phyloP scores from a whole-genome alignment of 2,329 filamentous ascomycete species.

The Beauveria medogensis region DNA sequence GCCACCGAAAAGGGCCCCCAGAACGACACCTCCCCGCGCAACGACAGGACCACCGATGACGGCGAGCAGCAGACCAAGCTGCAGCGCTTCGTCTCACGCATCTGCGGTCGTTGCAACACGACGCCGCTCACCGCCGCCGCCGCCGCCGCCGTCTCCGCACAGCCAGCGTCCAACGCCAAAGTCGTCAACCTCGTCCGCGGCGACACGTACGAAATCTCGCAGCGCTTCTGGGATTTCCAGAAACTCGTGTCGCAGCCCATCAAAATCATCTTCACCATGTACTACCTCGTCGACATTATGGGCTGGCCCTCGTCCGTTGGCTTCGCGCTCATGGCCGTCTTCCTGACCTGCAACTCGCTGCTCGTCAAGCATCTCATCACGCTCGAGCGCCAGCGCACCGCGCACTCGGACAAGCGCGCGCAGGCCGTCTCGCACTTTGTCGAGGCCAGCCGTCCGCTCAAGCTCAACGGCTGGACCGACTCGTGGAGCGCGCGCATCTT shows the following conservation, averaged over 20 bases:
- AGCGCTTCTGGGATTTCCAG: slow-evolving; percentile 82
- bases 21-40: slow-evolving; percentile 7
- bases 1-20: slow-evolving; percentile 26
- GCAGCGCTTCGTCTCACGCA: slow-evolving; percentile 14
- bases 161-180: slow-evolving; percentile 75
- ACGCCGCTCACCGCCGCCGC: background rate
- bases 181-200: slow-evolving; percentile 80
- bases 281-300: slow-evolving; percentile 62
- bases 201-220: slow-evolving; percentile 75
- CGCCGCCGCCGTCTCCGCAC: slow-evolving; percentile 27
- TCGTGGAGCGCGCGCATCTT: slow-evolving; percentile 30
- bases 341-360: slow-evolving; percentile 60
- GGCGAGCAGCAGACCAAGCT: background rate
- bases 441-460: slow-evolving; percentile 66
- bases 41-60: background rate
- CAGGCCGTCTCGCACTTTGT: slow-evolving; percentile 81
- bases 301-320: slow-evolving; percentile 73
- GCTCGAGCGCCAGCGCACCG: slow-evolving; percentile 63
- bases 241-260: slow-evolving; percentile 68
- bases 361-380: slow-evolving; percentile 59
- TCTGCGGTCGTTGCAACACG: slow-evolving; percentile 17
- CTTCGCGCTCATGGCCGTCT: slow-evolving; percentile 58
- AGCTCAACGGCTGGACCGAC: slow-evolving; percentile 32
- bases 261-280: slow-evolving; percentile 60
- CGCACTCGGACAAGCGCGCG: slow-evolving; percentile 67